Evolutionary conservation across 73 alveolate species (phyloP).

Genomic region (Tetrahymena malaccensis): DNA sequence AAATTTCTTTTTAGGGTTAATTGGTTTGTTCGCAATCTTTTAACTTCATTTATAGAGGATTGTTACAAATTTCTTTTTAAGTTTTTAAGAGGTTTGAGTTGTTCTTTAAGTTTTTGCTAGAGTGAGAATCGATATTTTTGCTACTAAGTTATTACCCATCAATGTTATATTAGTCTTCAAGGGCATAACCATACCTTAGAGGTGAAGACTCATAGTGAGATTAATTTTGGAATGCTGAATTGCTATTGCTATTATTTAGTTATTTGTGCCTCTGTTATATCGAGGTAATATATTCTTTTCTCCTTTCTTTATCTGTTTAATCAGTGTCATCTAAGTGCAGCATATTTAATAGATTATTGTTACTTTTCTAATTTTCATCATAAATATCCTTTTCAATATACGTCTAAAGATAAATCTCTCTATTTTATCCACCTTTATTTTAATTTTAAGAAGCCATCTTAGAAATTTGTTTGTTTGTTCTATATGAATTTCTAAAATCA

Average conservation of each 20-base stretch:
- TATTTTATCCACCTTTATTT: neutral
- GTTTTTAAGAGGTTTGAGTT: neutral
- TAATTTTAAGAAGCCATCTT: neutral
- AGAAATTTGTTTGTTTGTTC: neutral
- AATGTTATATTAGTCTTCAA: neutral
- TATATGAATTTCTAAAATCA: neutral
- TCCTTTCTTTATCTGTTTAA: neutral
- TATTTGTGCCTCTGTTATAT: neutral
- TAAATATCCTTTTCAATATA: neutral
- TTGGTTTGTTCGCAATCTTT: neutral
- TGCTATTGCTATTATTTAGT: neutral
- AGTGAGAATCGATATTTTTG: neutral
- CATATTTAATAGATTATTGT: neutral
- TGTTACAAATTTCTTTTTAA: neutral
- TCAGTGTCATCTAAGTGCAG: neutral
- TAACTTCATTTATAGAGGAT: neutral
- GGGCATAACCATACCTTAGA: neutral
- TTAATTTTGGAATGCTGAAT: neutral
- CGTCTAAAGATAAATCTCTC: neutral
- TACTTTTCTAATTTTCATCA: neutral
- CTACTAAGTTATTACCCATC: neutral
- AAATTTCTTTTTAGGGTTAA: neutral
- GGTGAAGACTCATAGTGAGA: neutral
- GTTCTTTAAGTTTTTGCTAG: neutral
- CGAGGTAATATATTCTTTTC: neutral